Conservation (phyloP, 352 stramenopile species). For the Globisporangium paddicum region DNA sequence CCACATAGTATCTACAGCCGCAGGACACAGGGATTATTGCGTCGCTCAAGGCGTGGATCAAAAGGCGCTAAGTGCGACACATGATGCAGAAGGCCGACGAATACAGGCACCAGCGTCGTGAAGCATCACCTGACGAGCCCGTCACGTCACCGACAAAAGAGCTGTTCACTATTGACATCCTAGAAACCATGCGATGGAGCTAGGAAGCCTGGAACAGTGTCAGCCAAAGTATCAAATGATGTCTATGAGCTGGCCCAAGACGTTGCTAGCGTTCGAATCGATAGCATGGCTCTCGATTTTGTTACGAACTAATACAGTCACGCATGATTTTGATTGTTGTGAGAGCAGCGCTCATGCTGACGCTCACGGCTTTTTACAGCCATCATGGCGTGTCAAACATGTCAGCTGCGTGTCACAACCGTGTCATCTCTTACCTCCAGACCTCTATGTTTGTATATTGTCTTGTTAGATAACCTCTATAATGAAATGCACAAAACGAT, state of each 20-base stretch:
- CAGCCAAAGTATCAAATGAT: background rate
- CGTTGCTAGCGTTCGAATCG: background rate
- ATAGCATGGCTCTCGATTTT: background rate
- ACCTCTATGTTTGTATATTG: no score
- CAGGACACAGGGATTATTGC: background rate
- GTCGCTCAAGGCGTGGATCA: background rate
- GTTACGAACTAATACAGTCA: background rate
- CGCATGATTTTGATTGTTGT: background rate
- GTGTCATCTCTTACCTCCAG: no score
- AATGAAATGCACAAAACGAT: no score
- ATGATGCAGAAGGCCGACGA: background rate
- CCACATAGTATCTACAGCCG: no score
- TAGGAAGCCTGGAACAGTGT: background rate
- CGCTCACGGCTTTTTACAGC: background rate
- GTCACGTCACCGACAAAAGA: background rate
- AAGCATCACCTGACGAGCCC: background rate
- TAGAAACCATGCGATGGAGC: background rate
- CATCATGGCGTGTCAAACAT: background rate
- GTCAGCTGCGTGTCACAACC: no score
- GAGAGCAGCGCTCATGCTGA: no score
- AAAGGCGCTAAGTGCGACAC: background rate
- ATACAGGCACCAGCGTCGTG: background rate
- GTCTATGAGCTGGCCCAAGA: background rate
- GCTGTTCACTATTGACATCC: conserved; percentile 18
- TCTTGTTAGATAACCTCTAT: no score